Conservation (phyloP, 163 green algal species). For the Coccomyxa subellipsoidea region DNA sequence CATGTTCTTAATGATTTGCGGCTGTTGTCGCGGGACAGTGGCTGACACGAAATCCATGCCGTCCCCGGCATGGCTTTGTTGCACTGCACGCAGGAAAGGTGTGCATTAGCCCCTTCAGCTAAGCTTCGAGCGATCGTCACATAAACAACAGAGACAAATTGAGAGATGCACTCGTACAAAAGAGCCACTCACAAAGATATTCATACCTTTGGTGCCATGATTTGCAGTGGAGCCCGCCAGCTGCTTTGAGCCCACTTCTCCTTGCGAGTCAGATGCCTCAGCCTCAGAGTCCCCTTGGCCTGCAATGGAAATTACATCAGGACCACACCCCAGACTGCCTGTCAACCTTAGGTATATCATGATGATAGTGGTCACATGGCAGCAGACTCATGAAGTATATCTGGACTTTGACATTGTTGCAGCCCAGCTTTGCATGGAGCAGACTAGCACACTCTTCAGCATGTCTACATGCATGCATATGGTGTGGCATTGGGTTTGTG, state of each 20-base stretch:
- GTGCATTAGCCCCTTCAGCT: neutral
- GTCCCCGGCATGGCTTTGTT: neutral
- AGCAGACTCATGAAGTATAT: neutral
- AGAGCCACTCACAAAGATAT: neutral
- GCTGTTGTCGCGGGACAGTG: constrained; percentile 30
- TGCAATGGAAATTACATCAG: neutral
- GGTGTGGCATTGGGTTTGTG: too few species aligned
- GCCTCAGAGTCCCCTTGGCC: neutral
- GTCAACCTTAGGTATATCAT: neutral
- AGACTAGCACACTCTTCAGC: too few species aligned
- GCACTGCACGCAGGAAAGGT: neutral
- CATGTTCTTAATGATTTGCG: constrained; percentile 40
- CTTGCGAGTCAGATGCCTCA: constrained; percentile 23
- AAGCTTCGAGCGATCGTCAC: neutral
- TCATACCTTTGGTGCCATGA: neutral
- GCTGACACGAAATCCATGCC: constrained; percentile 44
- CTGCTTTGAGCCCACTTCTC: constrained; percentile 42
- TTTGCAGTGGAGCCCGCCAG: constrained; percentile 26
- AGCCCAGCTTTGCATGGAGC: too few species aligned
- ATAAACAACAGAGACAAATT: neutral
- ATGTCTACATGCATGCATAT: too few species aligned
- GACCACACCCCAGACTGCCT: too few species aligned
- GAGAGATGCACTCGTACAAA: neutral
- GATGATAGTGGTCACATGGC: neutral
- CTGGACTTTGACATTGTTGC: too few species aligned